Base-by-base conservation (phyloP, 1,284 basidiomycete genomes). In the Cutaneotrichosporon cavernicola region DNA sequence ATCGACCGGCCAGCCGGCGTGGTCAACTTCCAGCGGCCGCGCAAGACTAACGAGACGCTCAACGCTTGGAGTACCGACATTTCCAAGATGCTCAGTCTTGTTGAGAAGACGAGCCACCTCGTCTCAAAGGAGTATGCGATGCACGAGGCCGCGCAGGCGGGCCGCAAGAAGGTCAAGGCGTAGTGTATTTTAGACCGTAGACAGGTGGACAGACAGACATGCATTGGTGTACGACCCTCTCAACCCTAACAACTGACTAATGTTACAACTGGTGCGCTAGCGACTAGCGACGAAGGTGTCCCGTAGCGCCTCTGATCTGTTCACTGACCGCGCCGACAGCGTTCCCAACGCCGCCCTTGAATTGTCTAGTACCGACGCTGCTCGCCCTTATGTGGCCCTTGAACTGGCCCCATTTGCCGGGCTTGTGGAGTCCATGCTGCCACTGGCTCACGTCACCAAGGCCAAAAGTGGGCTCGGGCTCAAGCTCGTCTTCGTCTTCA, bases 11-110 rank as follows among this genome's bases (percentile, higher is more conserved):
- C 95, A 40, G 85, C 89, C 0, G 94, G 93, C 0, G 85, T 98
- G 63, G 88, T 99, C 63, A 89, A 85, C 73, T 99, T 99, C 84
- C 87, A 87, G 70, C 86, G 84, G 72, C 88, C 87, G 84, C 76
- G 89, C 85, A 71, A 66, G 67, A 86, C 90, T 2, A 93, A 96
- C 76, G 91, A 94, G 74, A 88, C 92, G 7, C 89, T 99, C 86
- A 99, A 99, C 75, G 90, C 90, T 66, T 99, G 97, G 97, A 94
- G 90, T 79, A 89, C 87, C 26, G 95, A 99, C 76, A 92, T 99
- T 86, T 89, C 90, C 76, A 93, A 90, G 80, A 82, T 99, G 74
- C 68, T 82, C 70, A 73, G 75, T 14, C 64, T 83, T 66, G 80
- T 84, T 36, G 83, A 84, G 72, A 82, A 83, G 76, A 83, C 82